Base-by-base conservation (phyloP, 2,329 filamentous ascomycete genomes). In the Whalleya microplaca region DNA sequence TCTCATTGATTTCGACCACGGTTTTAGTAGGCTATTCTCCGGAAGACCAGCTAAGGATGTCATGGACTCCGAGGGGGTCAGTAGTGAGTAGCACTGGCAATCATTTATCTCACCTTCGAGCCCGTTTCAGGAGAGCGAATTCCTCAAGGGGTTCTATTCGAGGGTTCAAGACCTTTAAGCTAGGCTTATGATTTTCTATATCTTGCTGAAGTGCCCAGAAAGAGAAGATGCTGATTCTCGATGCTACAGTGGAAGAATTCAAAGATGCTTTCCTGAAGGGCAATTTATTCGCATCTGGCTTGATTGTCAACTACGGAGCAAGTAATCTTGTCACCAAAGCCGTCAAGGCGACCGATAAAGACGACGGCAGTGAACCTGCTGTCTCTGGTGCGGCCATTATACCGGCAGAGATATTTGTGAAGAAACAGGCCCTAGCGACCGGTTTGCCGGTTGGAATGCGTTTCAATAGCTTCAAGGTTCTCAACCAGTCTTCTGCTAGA, bases 201-300 rank as follows among this genome's bases (percentile, higher is more conserved):
- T n/a, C n/a, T n/a, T n/a, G n/a, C n/a, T n/a, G n/a, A n/a, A n/a
- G n/a, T n/a, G n/a, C n/a, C n/a, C n/a, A n/a, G n/a, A n/a, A n/a
- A n/a, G n/a, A n/a, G n/a, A n/a, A n/a, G n/a, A n/a, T n/a, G n/a
- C n/a, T n/a, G n/a, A n/a, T n/a, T n/a, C n/a, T n/a, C n/a, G n/a
- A n/a, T n/a, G n/a, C n/a, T n/a, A n/a, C n/a, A n/a, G n/a, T 88
- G 81, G 78, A 80, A 0, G 82, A 82, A 32, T 89, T 89, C 74
- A 85, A 87, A 62, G 71, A 81, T 0, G 81, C 80, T 0, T 87
- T 89, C 62, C 65, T 80, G 23, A 84, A 85, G 61, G 82, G 83
- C 1, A 84, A 84, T 60, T 59, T 83, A 64, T 89, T 89, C 66
- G 80, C 84, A 3, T 81, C 79, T 16, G 84, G 85, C 0, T 45